phyloP scores from a whole-genome alignment of 2,329 filamentous ascomycete species.

The Epichloe coenophiala region DNA sequence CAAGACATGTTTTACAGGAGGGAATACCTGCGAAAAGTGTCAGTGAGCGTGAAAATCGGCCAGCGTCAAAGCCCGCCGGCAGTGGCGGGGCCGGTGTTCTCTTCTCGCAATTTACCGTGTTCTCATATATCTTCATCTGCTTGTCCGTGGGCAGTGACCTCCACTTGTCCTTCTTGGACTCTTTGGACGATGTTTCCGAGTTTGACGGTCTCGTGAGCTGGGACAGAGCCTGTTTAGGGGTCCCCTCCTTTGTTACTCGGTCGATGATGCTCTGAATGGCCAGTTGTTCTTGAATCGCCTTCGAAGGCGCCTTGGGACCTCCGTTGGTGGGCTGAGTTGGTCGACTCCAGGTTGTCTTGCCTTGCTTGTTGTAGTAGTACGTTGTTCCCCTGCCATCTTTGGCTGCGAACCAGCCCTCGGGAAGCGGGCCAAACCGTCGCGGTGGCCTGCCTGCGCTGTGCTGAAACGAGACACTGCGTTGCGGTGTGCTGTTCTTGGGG shows the following conservation, averaged over 20 bases:
- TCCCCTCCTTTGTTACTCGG: conserved; percentile 58
- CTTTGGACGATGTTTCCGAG: conserved; percentile 36
- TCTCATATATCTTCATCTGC: conserved; percentile 90
- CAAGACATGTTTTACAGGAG: conserved; percentile 72
- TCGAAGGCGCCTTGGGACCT: conserved; percentile 51
- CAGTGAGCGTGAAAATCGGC: background rate
- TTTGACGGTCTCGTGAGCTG: conserved; percentile 48
- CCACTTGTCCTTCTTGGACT: conserved; percentile 59
- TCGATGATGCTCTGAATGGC: conserved; percentile 75
- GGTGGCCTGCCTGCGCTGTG: conserved; percentile 36
- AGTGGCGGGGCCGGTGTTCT: background rate
- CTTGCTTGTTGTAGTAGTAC: conserved; percentile 76
- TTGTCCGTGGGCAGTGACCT: conserved; percentile 60
- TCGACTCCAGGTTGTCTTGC: conserved; percentile 67
- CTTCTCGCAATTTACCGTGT: conserved; percentile 51
- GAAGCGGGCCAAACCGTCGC: conserved; percentile 43
- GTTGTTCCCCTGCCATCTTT: conserved; percentile 55
- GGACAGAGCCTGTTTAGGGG: conserved; percentile 38
- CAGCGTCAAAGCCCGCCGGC: too few species aligned
- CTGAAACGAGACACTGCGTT: conserved; percentile 39
- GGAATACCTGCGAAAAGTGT: conserved; percentile 48
- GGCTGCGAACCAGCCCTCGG: conserved; percentile 75
- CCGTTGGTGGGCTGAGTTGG: conserved; percentile 59
- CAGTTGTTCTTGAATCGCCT: conserved; percentile 49
- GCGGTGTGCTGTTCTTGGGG: conserved; percentile 45